phyloP scores from a whole-genome alignment of 2,329 filamentous ascomycete genomes.

The Alternaria sp. region DNA sequence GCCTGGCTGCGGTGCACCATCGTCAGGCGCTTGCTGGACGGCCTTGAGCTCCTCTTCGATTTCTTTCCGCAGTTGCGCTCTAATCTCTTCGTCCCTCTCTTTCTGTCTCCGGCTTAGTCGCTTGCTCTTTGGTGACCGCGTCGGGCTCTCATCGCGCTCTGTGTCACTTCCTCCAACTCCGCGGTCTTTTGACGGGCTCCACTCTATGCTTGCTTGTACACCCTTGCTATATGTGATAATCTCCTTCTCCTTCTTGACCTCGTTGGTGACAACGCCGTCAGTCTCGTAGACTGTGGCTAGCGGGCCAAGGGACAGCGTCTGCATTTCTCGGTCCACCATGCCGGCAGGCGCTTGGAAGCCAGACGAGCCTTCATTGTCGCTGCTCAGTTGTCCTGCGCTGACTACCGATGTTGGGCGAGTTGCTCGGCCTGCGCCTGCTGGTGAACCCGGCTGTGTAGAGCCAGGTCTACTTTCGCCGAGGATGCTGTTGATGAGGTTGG shows the following conservation, averaged over 20 bases:
- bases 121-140: constrained; percentile 68
- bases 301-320: constrained; percentile 77
- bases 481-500: constrained; percentile 83
- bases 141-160: constrained; percentile 69
- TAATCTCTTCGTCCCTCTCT: constrained; percentile 87
- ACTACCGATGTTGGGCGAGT: constrained; percentile 88
- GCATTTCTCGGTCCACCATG: constrained; percentile 60
- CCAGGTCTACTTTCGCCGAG: constrained; percentile 79
- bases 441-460: constrained; percentile 67
- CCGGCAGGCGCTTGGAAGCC: constrained; percentile 25
- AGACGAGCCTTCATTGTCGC: constrained; percentile 62
- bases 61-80: constrained; percentile 83
- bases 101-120: constrained; percentile 80
- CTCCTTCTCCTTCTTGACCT: constrained; percentile 71
- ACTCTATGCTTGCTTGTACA: constrained; percentile 87
- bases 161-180: constrained; percentile 64
- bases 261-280: constrained; percentile 76
- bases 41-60: constrained; percentile 89
- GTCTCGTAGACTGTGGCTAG: constrained; percentile 83
- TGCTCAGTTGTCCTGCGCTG: constrained; percentile 82
- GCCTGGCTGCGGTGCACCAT: constrained; percentile 55
- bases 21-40: constrained; percentile 60
- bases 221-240: constrained; percentile 97
- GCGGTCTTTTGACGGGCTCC: constrained; percentile 65
- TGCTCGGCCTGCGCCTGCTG: constrained; percentile 57